phyloP scores from a whole-genome alignment of 768 basidiomycete species.

The Serendipita vermifera region DNA sequence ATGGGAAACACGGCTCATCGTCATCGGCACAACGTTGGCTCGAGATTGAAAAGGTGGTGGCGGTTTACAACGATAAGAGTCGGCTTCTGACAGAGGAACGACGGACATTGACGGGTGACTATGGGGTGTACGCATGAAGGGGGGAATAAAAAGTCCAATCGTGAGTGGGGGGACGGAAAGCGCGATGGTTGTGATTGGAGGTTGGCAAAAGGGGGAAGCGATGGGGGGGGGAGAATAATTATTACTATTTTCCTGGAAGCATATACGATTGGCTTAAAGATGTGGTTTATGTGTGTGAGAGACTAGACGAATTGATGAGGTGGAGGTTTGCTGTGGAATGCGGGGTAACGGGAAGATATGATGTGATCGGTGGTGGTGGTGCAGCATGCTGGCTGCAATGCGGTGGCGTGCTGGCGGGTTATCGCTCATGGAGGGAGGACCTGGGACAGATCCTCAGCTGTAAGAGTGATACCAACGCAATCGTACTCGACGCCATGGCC shows the following conservation, averaged over 20 bases:
- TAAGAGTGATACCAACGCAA: slow-evolving; percentile 1
- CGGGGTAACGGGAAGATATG: too few relatives aligned
- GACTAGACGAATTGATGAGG: neutral
- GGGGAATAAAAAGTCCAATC: too few relatives aligned
- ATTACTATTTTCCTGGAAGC: too few relatives aligned
- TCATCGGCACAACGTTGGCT: neutral
- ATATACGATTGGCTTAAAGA: too few relatives aligned
- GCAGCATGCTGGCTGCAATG: too few relatives aligned
- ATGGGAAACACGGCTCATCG: neutral
- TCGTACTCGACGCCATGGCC: slow-evolving; percentile 1
- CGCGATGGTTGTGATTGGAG: too few relatives aligned
- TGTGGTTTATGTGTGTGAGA: too few relatives aligned
- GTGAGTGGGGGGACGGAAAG: neutral
- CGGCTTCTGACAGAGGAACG: slow-evolving; percentile 21
- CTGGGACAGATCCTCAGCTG: neutral
- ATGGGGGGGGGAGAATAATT: too few relatives aligned
- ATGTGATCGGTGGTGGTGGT: too few relatives aligned
- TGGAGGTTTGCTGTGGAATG: neutral
- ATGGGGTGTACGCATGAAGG: neutral
- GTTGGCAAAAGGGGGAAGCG: too few relatives aligned
- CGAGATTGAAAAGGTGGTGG: slow-evolving; percentile 30
- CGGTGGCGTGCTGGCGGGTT: neutral
- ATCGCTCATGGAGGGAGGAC: slow-evolving; percentile 7
- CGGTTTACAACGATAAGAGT: slow-evolving; percentile 24
- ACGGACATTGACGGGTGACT: slow-evolving; percentile 21